Conservation (phyloP, 192 early-diverging fungal species). For the Martensiomyces pterosporus region DNA sequence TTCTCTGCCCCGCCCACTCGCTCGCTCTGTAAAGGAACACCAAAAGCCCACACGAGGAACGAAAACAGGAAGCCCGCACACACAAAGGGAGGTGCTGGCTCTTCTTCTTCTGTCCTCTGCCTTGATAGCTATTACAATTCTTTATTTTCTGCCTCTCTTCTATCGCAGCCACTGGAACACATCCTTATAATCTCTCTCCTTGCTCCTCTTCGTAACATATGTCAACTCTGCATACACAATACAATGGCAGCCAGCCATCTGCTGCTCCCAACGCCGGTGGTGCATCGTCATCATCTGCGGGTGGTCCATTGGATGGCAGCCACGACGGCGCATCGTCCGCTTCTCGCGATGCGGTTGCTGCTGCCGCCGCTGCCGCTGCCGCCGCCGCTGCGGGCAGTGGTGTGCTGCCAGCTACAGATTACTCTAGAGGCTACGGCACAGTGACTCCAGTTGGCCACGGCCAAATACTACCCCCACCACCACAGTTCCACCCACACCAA, state of each 20-base stretch:
- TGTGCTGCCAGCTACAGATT: conserved; percentile 30
- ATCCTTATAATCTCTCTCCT: neutral
- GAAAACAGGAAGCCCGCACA: neutral
- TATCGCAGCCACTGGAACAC: neutral
- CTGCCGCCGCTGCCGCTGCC: conserved; percentile 29
- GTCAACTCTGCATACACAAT: conserved; percentile 51
- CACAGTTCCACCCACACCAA: conserved; percentile 33
- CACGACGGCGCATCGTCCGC: conserved; percentile 27
- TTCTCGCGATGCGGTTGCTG: conserved; percentile 40
- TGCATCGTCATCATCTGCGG: conserved; percentile 7
- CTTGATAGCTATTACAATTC: neutral
- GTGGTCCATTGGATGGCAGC: conserved; percentile 16
- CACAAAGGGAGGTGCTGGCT: conserved; percentile 6
- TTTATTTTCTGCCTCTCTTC: neutral
- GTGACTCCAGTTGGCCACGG: conserved; percentile 37
- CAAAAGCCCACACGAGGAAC: too few relatives aligned
- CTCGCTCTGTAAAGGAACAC: too few relatives aligned
- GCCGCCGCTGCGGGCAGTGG: conserved; percentile 27
- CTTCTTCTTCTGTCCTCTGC: neutral
- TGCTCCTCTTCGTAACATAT: too few relatives aligned
- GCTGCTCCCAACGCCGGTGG: conserved; percentile 9
- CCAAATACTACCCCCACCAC: conserved; percentile 46
- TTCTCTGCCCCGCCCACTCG: too few relatives aligned
- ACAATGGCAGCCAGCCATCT: conserved; percentile 42
- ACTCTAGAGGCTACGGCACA: conserved; percentile 40